Evolutionary conservation across 108 stramenopile genomes (phyloP), one percentile per base, ranked within the genome.

Genomic region (Nitzschia sp.): DNA sequence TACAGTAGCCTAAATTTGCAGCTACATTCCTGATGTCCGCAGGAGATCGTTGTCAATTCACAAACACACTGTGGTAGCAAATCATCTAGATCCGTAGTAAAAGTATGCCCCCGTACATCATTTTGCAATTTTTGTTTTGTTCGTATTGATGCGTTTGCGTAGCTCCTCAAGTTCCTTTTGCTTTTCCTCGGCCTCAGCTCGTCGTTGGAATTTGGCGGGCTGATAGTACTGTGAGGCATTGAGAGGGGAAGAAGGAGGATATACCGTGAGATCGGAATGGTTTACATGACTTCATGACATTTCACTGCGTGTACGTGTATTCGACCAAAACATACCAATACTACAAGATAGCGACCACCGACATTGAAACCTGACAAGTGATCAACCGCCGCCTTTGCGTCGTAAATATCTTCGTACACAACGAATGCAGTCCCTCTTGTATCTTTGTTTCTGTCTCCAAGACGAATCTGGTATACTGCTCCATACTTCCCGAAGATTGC

Each of bases 401-500:
- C 99, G 67, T 94, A 96, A 59, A 98, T 98, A 64, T 99, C 81
- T 69, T 93, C 92, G 56, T 90, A 93, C 0, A 93, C 95, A 2
- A 99, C 97, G 73, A 99, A 99, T 0, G 98, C 98, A 17, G 98
- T 99, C 22, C 99, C 99, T 53, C 89, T 67, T 19, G 99, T 99
- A 71, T 97, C 96, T 62, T 86, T 81, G 45, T 76, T 50, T 45
- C 71, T 85, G 31, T 90, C 89, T 50, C 95, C 95, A 52, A 96
- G 50, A 58, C 95, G 90, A 45, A 96, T 94, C 72, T 99, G 99
- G 78, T 93, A 91, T 28, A 99, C 96, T 5, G 99, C 96, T 13
- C 99, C 99, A 75, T 98, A 99, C 66, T 98, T 98, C 16, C 99
- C 99, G 77, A 99, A 99, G 1, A 98, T 97, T 17, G 96, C 96